Evolutionary conservation across 805 yeast genomes (phyloP).

Genomic region (Ogataea ganodermae): DNA sequence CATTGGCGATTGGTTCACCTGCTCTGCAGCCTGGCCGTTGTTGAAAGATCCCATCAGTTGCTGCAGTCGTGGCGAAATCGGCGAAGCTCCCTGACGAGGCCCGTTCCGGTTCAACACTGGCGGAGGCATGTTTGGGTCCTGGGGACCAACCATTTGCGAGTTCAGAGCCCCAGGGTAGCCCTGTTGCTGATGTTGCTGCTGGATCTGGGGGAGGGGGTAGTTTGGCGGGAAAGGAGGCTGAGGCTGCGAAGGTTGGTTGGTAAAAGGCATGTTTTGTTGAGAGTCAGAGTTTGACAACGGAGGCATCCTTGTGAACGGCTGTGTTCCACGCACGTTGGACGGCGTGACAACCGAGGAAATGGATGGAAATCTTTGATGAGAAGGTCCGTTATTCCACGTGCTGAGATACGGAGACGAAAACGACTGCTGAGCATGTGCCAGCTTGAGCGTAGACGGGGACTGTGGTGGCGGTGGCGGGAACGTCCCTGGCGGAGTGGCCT

Average conservation of each 20-base stretch:
- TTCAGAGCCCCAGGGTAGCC: not conserved
- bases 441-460: not conserved
- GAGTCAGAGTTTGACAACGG: constrained; percentile 1
- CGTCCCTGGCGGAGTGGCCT: not conserved
- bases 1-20: constrained; percentile 3
- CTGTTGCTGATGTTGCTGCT: not conserved
- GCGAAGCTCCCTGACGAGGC: constrained; percentile 1
- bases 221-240: not conserved
- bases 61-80: constrained; percentile 10
- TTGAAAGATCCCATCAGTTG: constrained; percentile 10
- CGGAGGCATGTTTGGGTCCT: constrained; percentile 5
- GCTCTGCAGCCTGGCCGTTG: constrained; percentile 3
- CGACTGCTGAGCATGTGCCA: not conserved
- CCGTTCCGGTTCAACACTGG: not conserved
- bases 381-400: constrained; percentile 1
- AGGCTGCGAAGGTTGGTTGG: not conserved
- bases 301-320: not conserved
- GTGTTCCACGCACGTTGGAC: not conserved
- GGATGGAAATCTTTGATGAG: not conserved
- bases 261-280: not conserved
- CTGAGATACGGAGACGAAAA: not conserved
- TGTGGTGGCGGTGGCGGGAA: not conserved
- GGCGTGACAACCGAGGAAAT: not conserved
- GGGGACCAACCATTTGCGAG: not conserved
- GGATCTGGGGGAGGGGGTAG: not conserved